Base-by-base conservation (phyloP, 352 stramenopile genomes). In the Globisporangium nagaii region DNA sequence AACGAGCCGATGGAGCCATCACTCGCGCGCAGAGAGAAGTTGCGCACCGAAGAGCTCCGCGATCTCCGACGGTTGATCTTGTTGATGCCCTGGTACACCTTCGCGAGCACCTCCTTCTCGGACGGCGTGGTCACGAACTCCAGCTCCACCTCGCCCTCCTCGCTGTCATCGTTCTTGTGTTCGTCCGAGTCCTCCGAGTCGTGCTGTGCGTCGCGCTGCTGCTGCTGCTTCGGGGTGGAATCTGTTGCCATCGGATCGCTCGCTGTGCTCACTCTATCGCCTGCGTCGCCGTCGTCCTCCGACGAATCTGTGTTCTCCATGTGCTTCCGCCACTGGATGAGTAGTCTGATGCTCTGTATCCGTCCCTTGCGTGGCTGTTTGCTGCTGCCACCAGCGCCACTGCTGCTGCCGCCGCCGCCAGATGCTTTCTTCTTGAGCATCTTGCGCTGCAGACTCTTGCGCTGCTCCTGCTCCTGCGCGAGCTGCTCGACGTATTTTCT, bases 1-100 rank as follows among this genome's bases (percentile, higher is more conserved):
- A 75, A 66, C 49, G 64, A 63, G 36, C 61, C 60, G 1, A 69
- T 58, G 10, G 61, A 62, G 9, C 56, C 66, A 39, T 84, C 66
- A 24, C 63, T 65, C 11, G 60, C 62, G 19, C 66, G 67, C n/a
- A 85, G 57, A 0, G 74, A 76, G 13, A 87, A 70, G 13, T 58
- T 79, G 2, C 80, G 65, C 30, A 85, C 52, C 19, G 76, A 87
- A 8, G 74, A 78, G n/a, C 72, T 88, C 4, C 79, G 72, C 42
- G 78, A 86, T n/a, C 80, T 62, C 19, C 80, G 62, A 27, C 75
- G 78, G 56, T 88, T 88, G 47, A 90, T 86, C 56, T 79, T 87
- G 63, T 65, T 80, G 47, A 88, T 80, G 6, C 75, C 75, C 63
- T 86, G 64, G 25, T 86, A 82, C 22, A 88, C 68, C 52, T 79